Evolutionary conservation across 2,329 filamentous ascomycete genomes (phyloP).

Genomic region (Pseudocercospora vitis): DNA sequence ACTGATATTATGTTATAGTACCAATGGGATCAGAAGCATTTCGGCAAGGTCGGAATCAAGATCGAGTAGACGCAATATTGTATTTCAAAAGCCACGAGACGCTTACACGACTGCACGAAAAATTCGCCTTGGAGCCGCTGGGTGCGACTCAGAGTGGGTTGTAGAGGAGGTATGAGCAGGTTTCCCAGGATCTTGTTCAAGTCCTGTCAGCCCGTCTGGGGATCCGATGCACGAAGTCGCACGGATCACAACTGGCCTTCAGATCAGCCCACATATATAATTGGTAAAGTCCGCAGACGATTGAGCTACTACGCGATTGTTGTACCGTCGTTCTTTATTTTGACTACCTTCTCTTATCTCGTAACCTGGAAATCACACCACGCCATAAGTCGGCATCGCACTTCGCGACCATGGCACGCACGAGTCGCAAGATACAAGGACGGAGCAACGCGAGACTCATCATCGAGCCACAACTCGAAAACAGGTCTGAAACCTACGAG

Average conservation of each 20-base stretch:
- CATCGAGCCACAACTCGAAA: no score
- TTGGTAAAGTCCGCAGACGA: neutral
- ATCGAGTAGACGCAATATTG: conserved; percentile 33
- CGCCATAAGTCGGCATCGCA: no score
- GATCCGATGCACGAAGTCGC: conserved; percentile 2
- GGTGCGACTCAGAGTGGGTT: no score
- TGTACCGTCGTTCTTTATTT: neutral
- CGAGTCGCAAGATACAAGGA: no score
- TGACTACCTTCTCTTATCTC: neutral
- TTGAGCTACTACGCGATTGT: neutral
- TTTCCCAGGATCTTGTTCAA: neutral
- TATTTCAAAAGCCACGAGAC: neutral
- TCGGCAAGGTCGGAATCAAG: conserved; percentile 45
- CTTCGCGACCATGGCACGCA: no score
- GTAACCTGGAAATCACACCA: no score
- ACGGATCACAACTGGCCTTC: neutral
- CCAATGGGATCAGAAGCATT: conserved; percentile 45
- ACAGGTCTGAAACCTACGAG: no score
- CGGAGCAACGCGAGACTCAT: no score
- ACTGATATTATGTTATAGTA: neutral
- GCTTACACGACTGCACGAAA: no score
- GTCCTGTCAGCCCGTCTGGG: neutral
- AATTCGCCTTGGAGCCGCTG: no score
- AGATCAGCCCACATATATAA: neutral
- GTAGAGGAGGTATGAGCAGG: neutral